Percentiles rank a stretch among this genome's conserved stretches.
Evolutionary conservation across 1,139 yeast species (phyloP).

Genomic region (Neolecta irregularis): DNA sequence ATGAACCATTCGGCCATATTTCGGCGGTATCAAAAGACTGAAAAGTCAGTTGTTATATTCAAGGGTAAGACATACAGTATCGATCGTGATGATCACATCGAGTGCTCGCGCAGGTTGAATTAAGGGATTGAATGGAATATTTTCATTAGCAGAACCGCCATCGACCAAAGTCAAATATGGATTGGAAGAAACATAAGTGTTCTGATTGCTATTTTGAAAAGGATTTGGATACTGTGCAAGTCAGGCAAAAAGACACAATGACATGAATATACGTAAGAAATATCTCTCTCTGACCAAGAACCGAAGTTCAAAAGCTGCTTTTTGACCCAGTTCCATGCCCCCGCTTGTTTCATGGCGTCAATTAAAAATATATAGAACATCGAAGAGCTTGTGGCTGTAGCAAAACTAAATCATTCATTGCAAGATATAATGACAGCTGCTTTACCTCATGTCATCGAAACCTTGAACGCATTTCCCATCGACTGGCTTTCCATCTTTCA

Average conservation of each 20-base stretch:
- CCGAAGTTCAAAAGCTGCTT: constrained; percentile 7
- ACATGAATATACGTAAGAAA: constrained; percentile 11
- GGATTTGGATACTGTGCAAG: constrained; percentile 66
- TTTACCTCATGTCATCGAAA: constrained; percentile 56
- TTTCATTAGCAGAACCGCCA: constrained; percentile 77
- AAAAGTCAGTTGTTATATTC: too few species aligned
- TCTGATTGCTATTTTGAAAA: constrained; percentile 31
- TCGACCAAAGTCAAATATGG: constrained; percentile 51
- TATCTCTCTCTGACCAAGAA: constrained; percentile 8
- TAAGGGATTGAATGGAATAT: constrained; percentile 60
- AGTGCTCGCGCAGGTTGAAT: constrained; percentile 54
- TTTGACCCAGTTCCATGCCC: constrained; percentile 6
- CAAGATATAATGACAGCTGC: too few species aligned
- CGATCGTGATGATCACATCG: constrained; percentile 70
- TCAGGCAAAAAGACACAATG: constrained; percentile 7
- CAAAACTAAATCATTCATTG: too few species aligned
- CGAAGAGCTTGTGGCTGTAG: constrained; percentile 60
- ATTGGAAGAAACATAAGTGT: constrained; percentile 16
- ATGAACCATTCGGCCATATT: constrained; percentile 62
- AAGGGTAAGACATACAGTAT: too few species aligned
- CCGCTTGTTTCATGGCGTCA: constrained; percentile 1
- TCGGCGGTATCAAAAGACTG: constrained; percentile 59
- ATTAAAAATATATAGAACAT: constrained; percentile 24
- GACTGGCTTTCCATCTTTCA: constrained; percentile 35
- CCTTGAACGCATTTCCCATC: constrained; percentile 34